A percentile compares a stretch with the other conserved stretches of the same genome.
Evolutionary conservation across 345 rosid species (phyloP).

Genomic region (Psidium guajava): DNA sequence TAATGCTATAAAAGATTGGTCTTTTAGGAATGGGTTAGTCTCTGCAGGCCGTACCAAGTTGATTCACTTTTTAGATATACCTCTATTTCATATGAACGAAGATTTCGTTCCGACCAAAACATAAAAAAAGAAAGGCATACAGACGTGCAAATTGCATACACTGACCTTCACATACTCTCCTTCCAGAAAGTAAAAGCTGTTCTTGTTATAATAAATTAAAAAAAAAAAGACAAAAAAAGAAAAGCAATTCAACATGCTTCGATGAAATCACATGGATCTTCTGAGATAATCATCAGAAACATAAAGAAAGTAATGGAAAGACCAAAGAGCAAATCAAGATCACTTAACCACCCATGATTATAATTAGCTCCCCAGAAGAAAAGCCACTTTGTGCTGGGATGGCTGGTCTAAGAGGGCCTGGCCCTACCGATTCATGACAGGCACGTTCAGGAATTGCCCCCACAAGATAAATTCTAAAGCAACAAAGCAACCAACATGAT

Average conservation of each 20-base stretch:
- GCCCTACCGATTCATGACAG: slow-evolving; percentile 42
- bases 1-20: too few species aligned
- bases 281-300: neutral
- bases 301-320: neutral
- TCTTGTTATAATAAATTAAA: neutral
- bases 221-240: neutral
- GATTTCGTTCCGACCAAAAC: too few species aligned
- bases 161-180: neutral
- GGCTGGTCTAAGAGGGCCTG: neutral
- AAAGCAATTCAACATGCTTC: neutral
- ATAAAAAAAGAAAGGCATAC: too few species aligned
- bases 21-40: too few species aligned
- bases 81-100: too few species aligned
- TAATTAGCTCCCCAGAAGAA: neutral
- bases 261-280: neutral
- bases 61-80: too few species aligned
- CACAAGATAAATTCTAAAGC: slow-evolving; percentile 14
- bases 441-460: slow-evolving; percentile 41
- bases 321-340: neutral
- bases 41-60: too few species aligned
- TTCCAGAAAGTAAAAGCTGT: neutral
- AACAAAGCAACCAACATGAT: slow-evolving; percentile 10
- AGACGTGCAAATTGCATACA: neutral
- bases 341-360: neutral
- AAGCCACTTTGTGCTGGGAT: slow-evolving; percentile 4